Evolutionary conservation across 768 basidiomycete genomes (phyloP).

Genomic region (Termitomyces eurrhizus): DNA sequence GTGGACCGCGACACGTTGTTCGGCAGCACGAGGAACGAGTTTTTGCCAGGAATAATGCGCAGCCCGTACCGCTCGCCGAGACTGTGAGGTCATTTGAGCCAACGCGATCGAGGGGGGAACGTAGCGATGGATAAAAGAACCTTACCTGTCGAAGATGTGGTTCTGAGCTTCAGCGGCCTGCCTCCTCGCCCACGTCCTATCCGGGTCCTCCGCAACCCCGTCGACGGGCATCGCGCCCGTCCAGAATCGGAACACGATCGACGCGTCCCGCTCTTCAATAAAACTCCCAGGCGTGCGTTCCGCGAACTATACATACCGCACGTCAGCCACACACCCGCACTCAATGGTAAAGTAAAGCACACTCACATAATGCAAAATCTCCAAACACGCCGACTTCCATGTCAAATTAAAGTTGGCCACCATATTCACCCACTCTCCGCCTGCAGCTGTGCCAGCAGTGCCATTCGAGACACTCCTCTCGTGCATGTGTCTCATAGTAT

Average conservation of each 20-base stretch:
- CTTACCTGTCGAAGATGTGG: conserved; percentile 78
- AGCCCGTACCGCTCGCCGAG: conserved; percentile 81
- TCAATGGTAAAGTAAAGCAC: not conserved
- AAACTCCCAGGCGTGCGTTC: conserved; percentile 87
- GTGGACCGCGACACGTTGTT: conserved; percentile 83
- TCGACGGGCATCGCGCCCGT: conserved; percentile 35
- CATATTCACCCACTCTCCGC: conserved; percentile 69
- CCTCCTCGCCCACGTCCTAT: conserved; percentile 77
- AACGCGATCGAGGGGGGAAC: too few species aligned
- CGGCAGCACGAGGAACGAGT: conserved; percentile 78
- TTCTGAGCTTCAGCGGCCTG: conserved; percentile 92
- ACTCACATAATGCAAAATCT: conserved; percentile 81
- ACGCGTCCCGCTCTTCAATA: conserved; percentile 79
- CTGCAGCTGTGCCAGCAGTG: not conserved
- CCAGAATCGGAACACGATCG: conserved; percentile 86
- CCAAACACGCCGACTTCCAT: conserved; percentile 79
- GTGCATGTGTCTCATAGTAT: not conserved
- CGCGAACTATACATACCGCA: conserved; percentile 56
- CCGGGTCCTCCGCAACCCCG: conserved; percentile 36
- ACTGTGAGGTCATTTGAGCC: conserved; percentile 25
- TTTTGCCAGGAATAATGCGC: conserved; percentile 77
- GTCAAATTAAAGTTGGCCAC: conserved; percentile 72
- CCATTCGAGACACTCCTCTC: not conserved
- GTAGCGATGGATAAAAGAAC: too few species aligned
- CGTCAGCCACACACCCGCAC: not conserved